phyloP scores from a whole-genome alignment of 176 grass and related monocot genomes.

The Oryza meyeriana region DNA sequence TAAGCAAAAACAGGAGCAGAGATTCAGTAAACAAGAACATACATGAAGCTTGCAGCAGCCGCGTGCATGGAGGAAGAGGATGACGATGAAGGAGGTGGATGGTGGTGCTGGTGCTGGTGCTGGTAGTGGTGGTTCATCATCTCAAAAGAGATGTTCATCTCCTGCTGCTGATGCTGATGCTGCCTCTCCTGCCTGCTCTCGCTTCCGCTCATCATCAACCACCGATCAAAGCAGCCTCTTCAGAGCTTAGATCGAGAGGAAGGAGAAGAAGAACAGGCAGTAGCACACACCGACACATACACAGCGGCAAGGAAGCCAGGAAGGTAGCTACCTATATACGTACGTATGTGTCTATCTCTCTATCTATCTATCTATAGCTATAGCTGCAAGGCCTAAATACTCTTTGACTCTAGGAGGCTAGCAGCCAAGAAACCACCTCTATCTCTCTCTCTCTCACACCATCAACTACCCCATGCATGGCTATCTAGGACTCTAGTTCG shows the following conservation, averaged over 20 bases:
- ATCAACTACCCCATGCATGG: slow-evolving; percentile 39
- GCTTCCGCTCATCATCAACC: slow-evolving; percentile 33
- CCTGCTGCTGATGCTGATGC: slow-evolving; percentile 42
- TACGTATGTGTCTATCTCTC: slow-evolving; percentile 1
- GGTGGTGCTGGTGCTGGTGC: not conserved
- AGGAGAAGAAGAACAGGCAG: not conserved
- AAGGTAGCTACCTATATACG: not conserved
- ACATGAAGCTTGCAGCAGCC: slow-evolving; percentile 60
- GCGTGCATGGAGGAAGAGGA: slow-evolving; percentile 72
- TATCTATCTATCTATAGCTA: slow-evolving; percentile 17
- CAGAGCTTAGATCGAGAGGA: not conserved
- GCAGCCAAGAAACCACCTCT: slow-evolving; percentile 36
- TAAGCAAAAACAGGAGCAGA: not conserved
- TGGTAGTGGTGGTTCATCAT: slow-evolving; percentile 33
- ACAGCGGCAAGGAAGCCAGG: not conserved
- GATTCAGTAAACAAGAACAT: not conserved
- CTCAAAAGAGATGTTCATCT: slow-evolving; percentile 71
- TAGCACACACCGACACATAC: slow-evolving; percentile 12
- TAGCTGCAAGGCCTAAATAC: slow-evolving; percentile 44
- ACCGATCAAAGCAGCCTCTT: not conserved
- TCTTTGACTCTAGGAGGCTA: slow-evolving; percentile 45
- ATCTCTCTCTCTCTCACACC: slow-evolving; percentile 31
- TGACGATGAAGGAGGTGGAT: slow-evolving; percentile 33
- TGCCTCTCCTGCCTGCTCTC: slow-evolving; percentile 14
- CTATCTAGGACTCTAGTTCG: slow-evolving; percentile 42